Evolutionary conservation across 2,329 filamentous ascomycete genomes (phyloP), one percentile per base, ranked within the genome.

Genomic region (Zymoseptoria pseudotritici): DNA sequence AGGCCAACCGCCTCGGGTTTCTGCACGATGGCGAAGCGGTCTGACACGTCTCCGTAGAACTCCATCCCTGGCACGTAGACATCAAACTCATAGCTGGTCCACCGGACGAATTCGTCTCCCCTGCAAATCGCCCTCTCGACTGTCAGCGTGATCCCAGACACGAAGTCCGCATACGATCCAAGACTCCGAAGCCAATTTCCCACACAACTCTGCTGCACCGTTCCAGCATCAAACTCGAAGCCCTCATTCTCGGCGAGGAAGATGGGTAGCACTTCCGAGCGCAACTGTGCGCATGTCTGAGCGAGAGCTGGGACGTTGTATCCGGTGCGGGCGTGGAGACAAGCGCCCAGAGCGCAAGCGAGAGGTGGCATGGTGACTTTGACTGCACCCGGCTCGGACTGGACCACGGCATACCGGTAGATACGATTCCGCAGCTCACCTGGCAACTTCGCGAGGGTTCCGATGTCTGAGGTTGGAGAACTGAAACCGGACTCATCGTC

Each of bases 401-500:
- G 21, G 17, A 64, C 20, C 11, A 67, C 57, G 1, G 62, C 63
- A 22, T 65, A 42, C 50, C 66, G 67, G 59, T 69, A 70, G 56
- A 70, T 68, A 46, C 54, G 36, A 55, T 70, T 70, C 22, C 67
- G 58, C 13, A 69, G 26, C 54, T 69, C 67, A 21, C 66, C 67
- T 7, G 68, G 66, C 10, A 70, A 65, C 56, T 63, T 65, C 31
- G 50, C 36, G 59, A 70, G 62, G 50, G 57, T 59, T 10, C 68
- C 67, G 55, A 70, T 65, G 51, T 69, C 59, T 11, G 64, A 66
- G 11, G 31, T n/a, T 24, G 64, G 60, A 42, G 36, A 53, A 29
- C 19, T n/a, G 50, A 56, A 2, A 53, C 50, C 20, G 53, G 13
- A n/a, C 13, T 46, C 36, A 6, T n/a, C 36, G 17, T 46, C 17